Evolutionary conservation across 495 filamentous ascomycete species (phyloP).

Genomic region (Thozetella sp.): DNA sequence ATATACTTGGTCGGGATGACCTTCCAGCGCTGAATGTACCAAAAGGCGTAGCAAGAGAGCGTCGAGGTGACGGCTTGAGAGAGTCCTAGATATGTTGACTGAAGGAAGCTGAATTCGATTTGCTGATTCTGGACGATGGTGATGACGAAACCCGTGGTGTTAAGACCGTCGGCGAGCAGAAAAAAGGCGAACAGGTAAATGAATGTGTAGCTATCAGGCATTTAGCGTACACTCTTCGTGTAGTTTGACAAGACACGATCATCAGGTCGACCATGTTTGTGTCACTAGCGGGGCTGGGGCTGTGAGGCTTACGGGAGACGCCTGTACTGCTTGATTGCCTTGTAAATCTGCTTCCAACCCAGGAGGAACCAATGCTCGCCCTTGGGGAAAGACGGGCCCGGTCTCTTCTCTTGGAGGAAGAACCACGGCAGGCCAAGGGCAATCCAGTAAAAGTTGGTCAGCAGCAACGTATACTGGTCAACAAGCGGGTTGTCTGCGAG

Average conservation of each 20-base stretch:
- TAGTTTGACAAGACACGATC: too few relatives aligned
- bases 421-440: not conserved
- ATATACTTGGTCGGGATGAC: not conserved
- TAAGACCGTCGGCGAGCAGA: not conserved
- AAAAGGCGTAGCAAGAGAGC: not conserved
- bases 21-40: not conserved
- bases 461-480: not conserved
- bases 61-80: not conserved
- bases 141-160: not conserved
- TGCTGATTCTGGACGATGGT: not conserved
- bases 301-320: not conserved
- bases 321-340: not conserved
- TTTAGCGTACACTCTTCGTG: not conserved
- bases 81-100: not conserved
- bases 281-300: too few relatives aligned
- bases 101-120: not conserved
- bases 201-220: not conserved
- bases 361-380: not conserved
- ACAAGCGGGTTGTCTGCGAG: not conserved
- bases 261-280: too few relatives aligned
- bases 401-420: not conserved
- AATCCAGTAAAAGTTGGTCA: not conserved
- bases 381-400: not conserved
- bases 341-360: not conserved
- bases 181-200: not conserved